Conservation (phyloP, 2,329 filamentous ascomycete genomes). For the Lachnellula suecica region DNA sequence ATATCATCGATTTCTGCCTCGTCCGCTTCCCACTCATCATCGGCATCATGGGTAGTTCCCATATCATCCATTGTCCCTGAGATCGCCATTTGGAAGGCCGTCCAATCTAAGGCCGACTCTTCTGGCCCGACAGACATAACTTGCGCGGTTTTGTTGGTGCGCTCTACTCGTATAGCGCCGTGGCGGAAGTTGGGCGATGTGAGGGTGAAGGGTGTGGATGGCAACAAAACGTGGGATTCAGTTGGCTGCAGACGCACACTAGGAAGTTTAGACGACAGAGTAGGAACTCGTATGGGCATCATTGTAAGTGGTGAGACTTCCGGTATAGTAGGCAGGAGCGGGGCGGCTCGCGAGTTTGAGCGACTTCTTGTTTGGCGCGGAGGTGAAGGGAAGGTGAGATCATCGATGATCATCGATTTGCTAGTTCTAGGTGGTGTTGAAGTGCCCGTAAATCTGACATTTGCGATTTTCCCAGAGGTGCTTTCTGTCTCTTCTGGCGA, state of each 20-base stretch:
- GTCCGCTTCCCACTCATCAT: constrained; percentile 16
- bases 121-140: constrained; percentile 2
- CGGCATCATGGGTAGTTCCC: constrained; percentile 7
- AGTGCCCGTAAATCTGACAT: background rate
- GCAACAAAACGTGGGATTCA: constrained; percentile 36
- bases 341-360: constrained; percentile 17
- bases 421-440: background rate
- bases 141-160: constrained; percentile 40
- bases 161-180: constrained; percentile 51
- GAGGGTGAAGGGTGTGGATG: constrained; percentile 45
- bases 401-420: constrained; percentile 20
- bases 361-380: constrained; percentile 25
- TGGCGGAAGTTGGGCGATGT: constrained; percentile 52
- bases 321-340: constrained; percentile 42
- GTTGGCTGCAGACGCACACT: background rate
- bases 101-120: constrained; percentile 60
- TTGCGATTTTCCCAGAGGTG: background rate
- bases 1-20: constrained; percentile 23
- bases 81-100: constrained; percentile 65
- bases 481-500: background rate
- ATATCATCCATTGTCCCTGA: constrained; percentile 51
- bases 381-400: constrained; percentile 32
- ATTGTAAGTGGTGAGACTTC: constrained; percentile 33
- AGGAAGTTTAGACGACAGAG: background rate
- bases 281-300: constrained; percentile 2